phyloP scores from a whole-genome alignment of 805 yeast genomes.

The Torulaspora microellipsoides region DNA sequence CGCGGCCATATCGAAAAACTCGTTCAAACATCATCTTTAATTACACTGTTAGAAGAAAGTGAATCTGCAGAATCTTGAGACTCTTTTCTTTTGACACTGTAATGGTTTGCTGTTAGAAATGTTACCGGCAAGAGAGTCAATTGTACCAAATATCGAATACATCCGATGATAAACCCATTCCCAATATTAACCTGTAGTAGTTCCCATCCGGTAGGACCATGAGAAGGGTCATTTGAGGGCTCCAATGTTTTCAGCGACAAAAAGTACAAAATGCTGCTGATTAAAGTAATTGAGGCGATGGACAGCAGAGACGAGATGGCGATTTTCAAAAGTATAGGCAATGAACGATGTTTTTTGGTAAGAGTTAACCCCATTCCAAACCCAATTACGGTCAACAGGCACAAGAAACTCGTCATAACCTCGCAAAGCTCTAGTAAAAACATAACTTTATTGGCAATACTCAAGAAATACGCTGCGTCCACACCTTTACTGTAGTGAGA shows the following conservation, averaged over 20 bases:
- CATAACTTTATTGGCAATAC: constrained; percentile 14
- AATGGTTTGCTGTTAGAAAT: constrained; percentile 14
- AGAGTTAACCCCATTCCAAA: constrained; percentile 15
- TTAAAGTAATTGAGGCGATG: constrained; percentile 13
- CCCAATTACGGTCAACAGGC: constrained; percentile 7
- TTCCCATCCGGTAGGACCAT: constrained; percentile 16
- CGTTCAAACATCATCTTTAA: neutral
- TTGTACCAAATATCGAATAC: constrained; percentile 18
- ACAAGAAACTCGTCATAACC: constrained; percentile 9
- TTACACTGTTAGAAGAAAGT: neutral
- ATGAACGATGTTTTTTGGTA: constrained; percentile 6
- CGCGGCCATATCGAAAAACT: no score
- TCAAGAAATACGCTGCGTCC: constrained; percentile 13
- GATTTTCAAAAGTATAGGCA: constrained; percentile 10
- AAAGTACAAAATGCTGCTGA: constrained; percentile 12
- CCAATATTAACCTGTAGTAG: constrained; percentile 19
- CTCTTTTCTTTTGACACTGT: constrained; percentile 5
- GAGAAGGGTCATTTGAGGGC: constrained; percentile 10
- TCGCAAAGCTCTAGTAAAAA: constrained; percentile 11
- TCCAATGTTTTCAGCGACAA: constrained; percentile 17
- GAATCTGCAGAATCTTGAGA: constrained; percentile 4
- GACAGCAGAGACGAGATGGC: constrained; percentile 4
- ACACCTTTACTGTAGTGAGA: constrained; percentile 17
- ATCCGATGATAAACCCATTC: constrained; percentile 20
- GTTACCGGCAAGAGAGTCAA: constrained; percentile 10